phyloP scores from a whole-genome alignment of 163 green algal species.

The Scenedesmus sp. region DNA sequence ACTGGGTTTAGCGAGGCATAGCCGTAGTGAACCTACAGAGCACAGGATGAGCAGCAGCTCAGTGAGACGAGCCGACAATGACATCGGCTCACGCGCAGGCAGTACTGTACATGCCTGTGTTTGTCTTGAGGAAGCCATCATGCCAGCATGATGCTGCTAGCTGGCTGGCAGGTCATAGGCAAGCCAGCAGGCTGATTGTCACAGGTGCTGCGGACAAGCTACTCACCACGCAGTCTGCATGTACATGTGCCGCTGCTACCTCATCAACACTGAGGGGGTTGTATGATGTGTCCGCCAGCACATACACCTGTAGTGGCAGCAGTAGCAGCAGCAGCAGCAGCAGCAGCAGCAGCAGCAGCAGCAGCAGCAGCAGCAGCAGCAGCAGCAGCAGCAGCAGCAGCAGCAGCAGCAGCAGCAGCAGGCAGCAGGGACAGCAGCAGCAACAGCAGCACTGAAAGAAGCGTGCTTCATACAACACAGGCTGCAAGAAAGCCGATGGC shows the following conservation, averaged over 20 bases:
- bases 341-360: background rate
- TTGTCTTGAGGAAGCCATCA: background rate
- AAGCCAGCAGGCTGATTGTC: background rate
- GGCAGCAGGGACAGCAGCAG: background rate
- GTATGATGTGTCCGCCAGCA: constrained; percentile 95
- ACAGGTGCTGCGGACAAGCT: background rate
- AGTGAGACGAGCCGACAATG: background rate
- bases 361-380: background rate
- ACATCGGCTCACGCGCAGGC: background rate
- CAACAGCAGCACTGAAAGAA: background rate
- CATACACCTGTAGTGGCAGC: constrained; percentile 73
- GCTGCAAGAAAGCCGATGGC: background rate
- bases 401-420: background rate
- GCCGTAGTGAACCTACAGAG: constrained; percentile 86
- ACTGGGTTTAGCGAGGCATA: constrained; percentile 80
- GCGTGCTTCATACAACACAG: no score
- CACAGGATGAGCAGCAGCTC: background rate
- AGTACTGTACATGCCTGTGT: background rate
- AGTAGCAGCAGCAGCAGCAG: no score
- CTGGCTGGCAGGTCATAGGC: background rate
- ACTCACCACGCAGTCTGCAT: constrained; percentile 86
- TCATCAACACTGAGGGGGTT: constrained; percentile 94
- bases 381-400: constrained; percentile 6
- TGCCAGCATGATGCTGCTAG: background rate
- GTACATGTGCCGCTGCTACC: constrained; percentile 88